Percentiles rank a stretch among this genome's conserved stretches.
phyloP scores from a whole-genome alignment of 352 stramenopile species.

The Phytopythium chamaehyphon region DNA sequence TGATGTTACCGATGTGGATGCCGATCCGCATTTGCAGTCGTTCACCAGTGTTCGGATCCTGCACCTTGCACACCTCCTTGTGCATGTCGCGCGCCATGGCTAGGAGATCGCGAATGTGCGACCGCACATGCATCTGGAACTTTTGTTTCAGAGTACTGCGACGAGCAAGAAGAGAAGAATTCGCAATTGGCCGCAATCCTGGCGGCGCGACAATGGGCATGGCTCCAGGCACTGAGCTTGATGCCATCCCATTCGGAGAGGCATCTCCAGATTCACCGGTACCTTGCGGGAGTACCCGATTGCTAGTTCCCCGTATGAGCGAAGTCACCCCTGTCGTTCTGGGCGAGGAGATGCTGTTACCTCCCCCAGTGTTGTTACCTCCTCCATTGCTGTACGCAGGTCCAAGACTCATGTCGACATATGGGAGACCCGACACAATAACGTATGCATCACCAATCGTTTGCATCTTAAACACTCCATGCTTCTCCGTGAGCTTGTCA shows the following conservation, averaged over 20 bases:
- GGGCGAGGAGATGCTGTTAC: slow-evolving; percentile 17
- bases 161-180: slow-evolving; percentile 5
- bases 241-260: slow-evolving; percentile 4
- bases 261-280: slow-evolving; percentile 10
- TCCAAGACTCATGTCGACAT: slow-evolving; percentile 80
- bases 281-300: slow-evolving; percentile 47
- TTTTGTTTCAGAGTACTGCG: slow-evolving; percentile 78
- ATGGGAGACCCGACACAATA: slow-evolving; percentile 82
- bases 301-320: slow-evolving; percentile 25
- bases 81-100: slow-evolving; percentile 86
- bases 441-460: slow-evolving; percentile 93
- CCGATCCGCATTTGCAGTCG: slow-evolving; percentile 85
- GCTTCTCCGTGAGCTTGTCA: slow-evolving; percentile 89
- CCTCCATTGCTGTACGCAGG: slow-evolving; percentile 26
- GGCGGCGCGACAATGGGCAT: neutral
- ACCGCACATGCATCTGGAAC: slow-evolving; percentile 77
- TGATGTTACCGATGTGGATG: slow-evolving; percentile 87
- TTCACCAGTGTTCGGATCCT: slow-evolving; percentile 81
- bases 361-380: slow-evolving; percentile 9
- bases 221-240: neutral
- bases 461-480: slow-evolving; percentile 93
- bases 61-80: slow-evolving; percentile 80
- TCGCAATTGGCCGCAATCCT: neutral
- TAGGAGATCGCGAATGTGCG: slow-evolving; percentile 74
- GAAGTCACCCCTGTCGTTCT: slow-evolving; percentile 2